Base-by-base conservation (phyloP, 768 basidiomycete genomes). In the Hericium erinaceus region DNA sequence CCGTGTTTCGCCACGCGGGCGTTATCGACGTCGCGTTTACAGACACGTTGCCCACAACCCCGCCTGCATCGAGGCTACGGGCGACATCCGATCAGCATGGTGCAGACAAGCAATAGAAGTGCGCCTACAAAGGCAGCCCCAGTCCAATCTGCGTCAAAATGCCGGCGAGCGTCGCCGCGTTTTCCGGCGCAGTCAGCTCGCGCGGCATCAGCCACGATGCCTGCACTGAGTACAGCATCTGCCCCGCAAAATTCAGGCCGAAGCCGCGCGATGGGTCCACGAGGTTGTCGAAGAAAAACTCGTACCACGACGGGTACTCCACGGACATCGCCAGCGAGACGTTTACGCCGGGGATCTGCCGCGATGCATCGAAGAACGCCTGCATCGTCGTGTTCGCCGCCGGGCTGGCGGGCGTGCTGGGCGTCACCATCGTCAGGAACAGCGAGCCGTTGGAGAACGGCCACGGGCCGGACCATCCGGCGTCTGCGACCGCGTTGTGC, bases 1-100 rank as follows among this genome's bases (percentile, higher is more conserved):
- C 18, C 2, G 18, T 44, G 41, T 15, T 67, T 13, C 80, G 70
- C 77, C 80, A 82, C 0, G 73, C 75, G 12, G 78, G 80, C 62
- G 79, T 73, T 18, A 80, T 59, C 12, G 75, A 78, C 38, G 66
- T 62, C 22, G 64, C 63, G 3, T 70, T 67, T 8, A 79, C 79
- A 9, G 67, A 73, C 3, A 80, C 79, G 2, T 79, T 79, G 5
- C 67, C 72, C 7, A 80, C 64, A 20, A 72, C 65, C 52, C 78
- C 80, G 50, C 38, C 28, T 28, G 20, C 24, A 53, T 26, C n/a
- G 33, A 33, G 33, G 48, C 16, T 44, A 26, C 4, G 55, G 10
- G 20, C 38, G 8, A 44, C 16, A 44, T 33, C 8, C 33, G 33
- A 33, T 33, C 33, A 33, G 33, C 33, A 33, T 33, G 33, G 33